Evolutionary conservation across 2,329 filamentous ascomycete species (phyloP).

Genomic region (Colletotrichum sp.): DNA sequence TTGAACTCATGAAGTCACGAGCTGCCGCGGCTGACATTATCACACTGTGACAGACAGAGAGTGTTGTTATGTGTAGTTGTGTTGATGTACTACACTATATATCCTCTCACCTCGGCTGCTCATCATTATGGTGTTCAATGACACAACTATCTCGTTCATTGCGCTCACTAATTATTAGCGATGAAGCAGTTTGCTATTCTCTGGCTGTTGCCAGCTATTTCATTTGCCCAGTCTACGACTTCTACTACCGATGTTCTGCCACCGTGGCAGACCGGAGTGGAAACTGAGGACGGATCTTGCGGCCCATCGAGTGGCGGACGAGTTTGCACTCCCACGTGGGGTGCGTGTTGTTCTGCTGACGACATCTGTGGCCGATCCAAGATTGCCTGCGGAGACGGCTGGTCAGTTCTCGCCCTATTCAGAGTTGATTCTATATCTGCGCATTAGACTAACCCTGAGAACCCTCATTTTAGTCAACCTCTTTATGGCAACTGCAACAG

Average conservation of each 20-base stretch:
- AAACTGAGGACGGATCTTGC: neutral
- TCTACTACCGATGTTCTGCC: neutral
- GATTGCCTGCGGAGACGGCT: neutral
- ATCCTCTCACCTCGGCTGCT: neutral
- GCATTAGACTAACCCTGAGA: neutral
- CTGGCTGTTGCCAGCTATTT: neutral
- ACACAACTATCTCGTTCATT: neutral
- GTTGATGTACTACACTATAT: neutral
- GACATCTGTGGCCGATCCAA: neutral
- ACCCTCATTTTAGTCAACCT: neutral
- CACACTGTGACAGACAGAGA: neutral
- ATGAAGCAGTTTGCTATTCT: neutral
- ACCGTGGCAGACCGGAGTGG: neutral
- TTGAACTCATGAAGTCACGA: neutral
- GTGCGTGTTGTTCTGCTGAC: neutral
- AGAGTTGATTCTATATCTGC: neutral
- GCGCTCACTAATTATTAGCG: neutral
- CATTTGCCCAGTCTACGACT: neutral
- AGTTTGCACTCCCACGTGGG: conserved; percentile 2
- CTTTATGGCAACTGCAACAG: neutral
- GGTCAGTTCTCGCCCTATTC: neutral
- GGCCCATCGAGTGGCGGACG: neutral
- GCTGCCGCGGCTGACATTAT: neutral
- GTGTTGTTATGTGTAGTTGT: neutral
- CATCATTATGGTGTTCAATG: neutral